phyloP scores from a whole-genome alignment of 1,284 basidiomycete genomes.

The Boletus hoseneyae region DNA sequence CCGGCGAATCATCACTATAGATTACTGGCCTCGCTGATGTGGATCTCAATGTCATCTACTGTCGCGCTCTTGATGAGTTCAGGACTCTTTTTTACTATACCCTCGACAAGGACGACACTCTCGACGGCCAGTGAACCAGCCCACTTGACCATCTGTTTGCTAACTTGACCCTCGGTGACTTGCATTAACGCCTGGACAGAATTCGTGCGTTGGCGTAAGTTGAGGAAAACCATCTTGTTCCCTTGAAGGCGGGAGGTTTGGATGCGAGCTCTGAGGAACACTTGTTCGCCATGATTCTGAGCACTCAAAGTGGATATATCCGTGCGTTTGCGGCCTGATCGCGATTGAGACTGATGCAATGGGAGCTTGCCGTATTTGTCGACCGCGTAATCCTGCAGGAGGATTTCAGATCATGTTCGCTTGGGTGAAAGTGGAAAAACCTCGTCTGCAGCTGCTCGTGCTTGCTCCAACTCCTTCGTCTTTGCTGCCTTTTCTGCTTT shows the following conservation, averaged over 20 bases:
- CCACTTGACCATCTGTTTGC: conserved; percentile 99
- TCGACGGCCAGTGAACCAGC: conserved; percentile 77
- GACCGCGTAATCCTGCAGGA: conserved; percentile 71
- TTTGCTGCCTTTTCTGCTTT: conserved; percentile 82
- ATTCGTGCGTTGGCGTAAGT: conserved; percentile 85
- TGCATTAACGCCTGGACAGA: conserved; percentile 88
- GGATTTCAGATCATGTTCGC: conserved; percentile 6
- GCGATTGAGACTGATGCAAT: conserved; percentile 87
- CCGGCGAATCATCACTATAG: background rate
- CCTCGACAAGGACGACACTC: conserved; percentile 91
- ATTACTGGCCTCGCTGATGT: conserved; percentile 67
- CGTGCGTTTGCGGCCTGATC: conserved; percentile 47
- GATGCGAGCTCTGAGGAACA: conserved; percentile 86
- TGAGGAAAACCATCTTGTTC: conserved; percentile 93
- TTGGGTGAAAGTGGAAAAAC: conserved; percentile 36
- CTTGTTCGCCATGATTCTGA: conserved; percentile 71
- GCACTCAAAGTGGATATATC: conserved; percentile 70
- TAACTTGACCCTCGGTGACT: conserved; percentile 78
- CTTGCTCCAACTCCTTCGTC: conserved; percentile 64
- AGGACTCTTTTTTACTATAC: conserved; percentile 76
- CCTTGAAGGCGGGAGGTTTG: conserved; percentile 91
- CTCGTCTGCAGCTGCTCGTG: conserved; percentile 66
- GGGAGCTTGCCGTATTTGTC: conserved; percentile 91
- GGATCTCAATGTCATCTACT: conserved; percentile 86
- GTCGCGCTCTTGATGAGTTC: conserved; percentile 91